Conservation (phyloP, 2,329 filamentous ascomycete genomes). For the Neofusicoccum kwambonambiense region DNA sequence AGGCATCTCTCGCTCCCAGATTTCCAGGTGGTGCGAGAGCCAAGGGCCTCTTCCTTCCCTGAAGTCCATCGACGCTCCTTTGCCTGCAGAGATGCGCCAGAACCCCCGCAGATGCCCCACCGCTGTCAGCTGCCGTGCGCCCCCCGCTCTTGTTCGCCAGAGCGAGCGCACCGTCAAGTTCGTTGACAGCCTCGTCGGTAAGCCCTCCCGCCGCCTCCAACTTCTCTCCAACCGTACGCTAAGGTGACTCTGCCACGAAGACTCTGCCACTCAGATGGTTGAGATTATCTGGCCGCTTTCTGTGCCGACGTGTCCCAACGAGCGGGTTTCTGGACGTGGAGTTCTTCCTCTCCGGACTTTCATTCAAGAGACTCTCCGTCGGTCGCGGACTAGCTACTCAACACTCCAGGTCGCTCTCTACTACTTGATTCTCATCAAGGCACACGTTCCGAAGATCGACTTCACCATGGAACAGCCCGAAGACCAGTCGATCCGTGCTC, state of each 20-base stretch:
- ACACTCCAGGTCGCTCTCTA: constrained; percentile 96
- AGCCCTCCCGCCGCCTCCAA: constrained; percentile 46
- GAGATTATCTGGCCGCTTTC: constrained; percentile 96
- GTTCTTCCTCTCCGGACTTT: constrained; percentile 90
- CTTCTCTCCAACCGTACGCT: constrained; percentile 17
- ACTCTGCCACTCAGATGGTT: constrained; percentile 95
- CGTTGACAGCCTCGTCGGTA: constrained; percentile 96
- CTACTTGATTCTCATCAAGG: constrained; percentile 91
- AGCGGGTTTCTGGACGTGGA: constrained; percentile 61
- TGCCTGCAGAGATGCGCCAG: constrained; percentile 63
- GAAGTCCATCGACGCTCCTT: constrained; percentile 41
- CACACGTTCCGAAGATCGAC: constrained; percentile 78
- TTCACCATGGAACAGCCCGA: constrained; percentile 83
- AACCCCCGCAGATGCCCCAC: constrained; percentile 59
- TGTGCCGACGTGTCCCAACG: constrained; percentile 72
- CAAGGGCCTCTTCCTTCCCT: constrained; percentile 31
- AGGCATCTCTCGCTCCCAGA: constrained; percentile 29
- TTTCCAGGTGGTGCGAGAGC: constrained; percentile 35
- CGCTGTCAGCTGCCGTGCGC: constrained; percentile 58
- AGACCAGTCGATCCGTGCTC: constrained; percentile 71
- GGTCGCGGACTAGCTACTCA: constrained; percentile 95
- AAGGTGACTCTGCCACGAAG: constrained; percentile 52
- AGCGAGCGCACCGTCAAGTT: constrained; percentile 91
- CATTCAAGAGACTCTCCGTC: constrained; percentile 93
- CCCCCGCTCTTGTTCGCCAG: constrained; percentile 79